Base-by-base conservation (phyloP, 768 basidiomycete genomes). In the Naganishia kalamii region DNA sequence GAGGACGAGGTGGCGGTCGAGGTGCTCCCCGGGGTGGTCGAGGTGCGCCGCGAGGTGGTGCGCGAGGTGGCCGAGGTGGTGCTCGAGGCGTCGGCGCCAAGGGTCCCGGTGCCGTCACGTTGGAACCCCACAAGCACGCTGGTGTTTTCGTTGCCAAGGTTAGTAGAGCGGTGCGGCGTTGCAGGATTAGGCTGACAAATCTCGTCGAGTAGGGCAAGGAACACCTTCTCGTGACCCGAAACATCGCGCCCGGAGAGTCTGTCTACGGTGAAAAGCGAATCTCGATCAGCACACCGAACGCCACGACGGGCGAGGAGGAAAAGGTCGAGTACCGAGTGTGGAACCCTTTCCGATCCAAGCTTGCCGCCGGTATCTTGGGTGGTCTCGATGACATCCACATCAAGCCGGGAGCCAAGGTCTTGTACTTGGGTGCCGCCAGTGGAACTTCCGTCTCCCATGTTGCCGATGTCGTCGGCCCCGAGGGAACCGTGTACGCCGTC, bases 251-350 rank as follows among this genome's bases (percentile, higher is more conserved):
- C 1, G 96, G 96, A 49, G 96, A 98, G 76, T 88, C 89, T 7
- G 94, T 99, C 11, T 99, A 99, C 78, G 96, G 96, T 67, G 96
- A 99, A 80, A 99, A 99, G 82, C 84, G 94, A 75, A 92, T 97
- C 79, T 85, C 87, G 17, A 85, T 97, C 73, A 90, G 82, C 13
- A 71, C 75, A 12, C 71, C 72, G 29, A 77, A 78, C 54, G 81
- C 80, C 21, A 65, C 74, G 71, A 77, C 71, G 40, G 67, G 65
- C 17, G 76, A 77, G 54, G 79, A 79, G 70, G 88, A 87, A 65
- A 99, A 99, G 81, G 83, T 86, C 69, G 96, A 99, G 80, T 99
- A 97, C 80, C 84, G 96, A 62, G 96, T 99, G 32, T 99, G 96
- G 96, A 99, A 99, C 81, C 96, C 96, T 50, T 99, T 99, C 86